Conservation (phyloP, 2,329 filamentous ascomycete species). For the Fusarium sp. region DNA sequence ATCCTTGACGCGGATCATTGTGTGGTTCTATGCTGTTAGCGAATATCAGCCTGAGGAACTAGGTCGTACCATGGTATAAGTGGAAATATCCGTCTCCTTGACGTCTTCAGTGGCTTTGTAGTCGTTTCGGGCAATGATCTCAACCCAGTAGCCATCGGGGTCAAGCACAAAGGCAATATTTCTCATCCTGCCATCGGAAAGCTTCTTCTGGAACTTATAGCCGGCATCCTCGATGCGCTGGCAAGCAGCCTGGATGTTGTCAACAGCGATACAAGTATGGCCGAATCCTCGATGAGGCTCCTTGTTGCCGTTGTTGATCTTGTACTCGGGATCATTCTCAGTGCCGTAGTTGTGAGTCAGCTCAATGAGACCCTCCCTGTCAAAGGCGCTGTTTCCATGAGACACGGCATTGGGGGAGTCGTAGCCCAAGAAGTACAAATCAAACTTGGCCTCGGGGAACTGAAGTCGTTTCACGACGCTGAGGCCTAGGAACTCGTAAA, state of each 20-base stretch:
- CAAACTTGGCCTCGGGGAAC: constrained; percentile 90
- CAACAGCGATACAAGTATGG: constrained; percentile 85
- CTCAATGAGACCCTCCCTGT: constrained; percentile 91
- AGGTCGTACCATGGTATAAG: constrained; percentile 75
- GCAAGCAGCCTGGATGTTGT: constrained; percentile 90
- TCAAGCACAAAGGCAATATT: constrained; percentile 92
- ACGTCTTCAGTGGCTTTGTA: constrained; percentile 78
- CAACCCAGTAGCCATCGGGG: constrained; percentile 89
- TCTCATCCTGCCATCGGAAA: constrained; percentile 87
- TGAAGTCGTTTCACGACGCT: constrained; percentile 83
- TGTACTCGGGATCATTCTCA: constrained; percentile 84
- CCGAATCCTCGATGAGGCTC: constrained; percentile 88
- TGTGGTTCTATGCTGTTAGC: constrained; percentile 73
- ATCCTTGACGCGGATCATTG: constrained; percentile 95
- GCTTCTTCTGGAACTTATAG: constrained; percentile 95
- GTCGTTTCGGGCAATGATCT: constrained; percentile 79
- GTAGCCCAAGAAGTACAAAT: constrained; percentile 95
- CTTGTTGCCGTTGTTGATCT: constrained; percentile 88
- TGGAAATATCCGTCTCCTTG: constrained; percentile 77
- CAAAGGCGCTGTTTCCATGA: constrained; percentile 76
- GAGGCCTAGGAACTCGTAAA: constrained; percentile 94
- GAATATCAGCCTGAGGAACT: background rate
- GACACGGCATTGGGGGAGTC: constrained; percentile 81
- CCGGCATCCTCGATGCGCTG: constrained; percentile 89
- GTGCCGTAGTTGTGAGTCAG: constrained; percentile 89